Conservation (phyloP, 345 rosid species). For the Salix dunnii region DNA sequence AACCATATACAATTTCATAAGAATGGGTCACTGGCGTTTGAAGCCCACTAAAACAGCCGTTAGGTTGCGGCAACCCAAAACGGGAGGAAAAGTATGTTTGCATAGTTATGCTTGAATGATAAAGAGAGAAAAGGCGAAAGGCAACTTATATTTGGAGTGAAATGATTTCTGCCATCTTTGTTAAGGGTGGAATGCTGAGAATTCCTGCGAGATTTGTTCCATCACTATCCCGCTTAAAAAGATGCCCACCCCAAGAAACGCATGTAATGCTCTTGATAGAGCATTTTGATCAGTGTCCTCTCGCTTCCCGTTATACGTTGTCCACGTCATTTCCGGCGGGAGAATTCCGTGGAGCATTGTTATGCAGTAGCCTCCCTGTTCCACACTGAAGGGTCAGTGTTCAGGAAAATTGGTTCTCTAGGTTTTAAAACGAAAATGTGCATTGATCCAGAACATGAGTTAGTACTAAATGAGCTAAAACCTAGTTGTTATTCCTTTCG, state of each 20-base stretch:
- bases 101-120: neutral
- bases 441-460: neutral
- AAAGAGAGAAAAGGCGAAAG: neutral
- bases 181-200: conserved; percentile 25
- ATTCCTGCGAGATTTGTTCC: conserved; percentile 44
- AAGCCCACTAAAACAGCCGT: neutral
- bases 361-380: too few species aligned
- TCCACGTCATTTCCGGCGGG: conserved; percentile 74
- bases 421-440: neutral
- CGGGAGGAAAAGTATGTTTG: neutral
- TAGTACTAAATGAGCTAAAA: neutral
- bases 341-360: conserved; percentile 60
- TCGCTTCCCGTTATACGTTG: conserved; percentile 25
- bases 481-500: neutral
- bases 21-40: neutral
- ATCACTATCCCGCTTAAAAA: conserved; percentile 46
- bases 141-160: neutral
- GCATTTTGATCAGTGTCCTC: conserved; percentile 11
- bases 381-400: too few species aligned
- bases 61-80: neutral
- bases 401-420: neutral
- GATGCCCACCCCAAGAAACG: conserved; percentile 41
- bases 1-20: neutral
- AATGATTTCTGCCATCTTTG: neutral
- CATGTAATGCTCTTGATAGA: conserved; percentile 32